Base-by-base conservation (phyloP, 2,329 filamentous ascomycete genomes). In the Colletotrichum liaoningense region DNA sequence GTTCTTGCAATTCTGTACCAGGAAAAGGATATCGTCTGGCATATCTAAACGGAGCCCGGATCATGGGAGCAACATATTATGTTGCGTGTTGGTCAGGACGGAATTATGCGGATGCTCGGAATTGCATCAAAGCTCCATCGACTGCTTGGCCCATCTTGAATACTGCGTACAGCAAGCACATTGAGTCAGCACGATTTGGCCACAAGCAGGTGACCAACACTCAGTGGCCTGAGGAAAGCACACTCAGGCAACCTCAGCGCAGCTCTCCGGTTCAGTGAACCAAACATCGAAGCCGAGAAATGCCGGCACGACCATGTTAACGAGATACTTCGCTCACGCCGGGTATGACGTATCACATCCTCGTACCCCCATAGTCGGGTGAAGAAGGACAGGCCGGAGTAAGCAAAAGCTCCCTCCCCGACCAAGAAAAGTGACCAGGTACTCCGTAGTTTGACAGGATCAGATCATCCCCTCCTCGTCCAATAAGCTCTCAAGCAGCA, bases 251-350 rank as follows among this genome's bases (percentile, higher is more conserved):
- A 56, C 38, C 42, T 38, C 24, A 33, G 30, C 42, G 46, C 54
- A 52, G 38, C 52, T 30, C 14, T 35, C 11, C 33, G 33, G 33
- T 35, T 46, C 14, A 52, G 54, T 24, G 11, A 28, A 24, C 42
- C 14, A 7, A 26, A 63, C 60, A n/a, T n/a, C 59, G n/a, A 24
- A 74, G 60, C 73, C 71, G 73, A 65, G 62, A 71, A 75, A 69
- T 74, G 65, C 73, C 70, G 62, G 60, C 64, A 42, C 33, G 62
- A 49, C 28, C 49, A 35, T 67, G 73, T 70, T 75, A 75, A 63
- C 33, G 71, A 42, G 49, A 49, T 75, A 75, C 73, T 55, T 75
- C 56, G 38, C 42, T 30, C 59, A 42, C 30, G 24, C 57, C 2
- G 26, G 16, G 46, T 52, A 73, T 73, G 67, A 71, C 67, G 71